phyloP scores from a whole-genome alignment of 352 stramenopile species.

The Phytophthora fragariaefolia region DNA sequence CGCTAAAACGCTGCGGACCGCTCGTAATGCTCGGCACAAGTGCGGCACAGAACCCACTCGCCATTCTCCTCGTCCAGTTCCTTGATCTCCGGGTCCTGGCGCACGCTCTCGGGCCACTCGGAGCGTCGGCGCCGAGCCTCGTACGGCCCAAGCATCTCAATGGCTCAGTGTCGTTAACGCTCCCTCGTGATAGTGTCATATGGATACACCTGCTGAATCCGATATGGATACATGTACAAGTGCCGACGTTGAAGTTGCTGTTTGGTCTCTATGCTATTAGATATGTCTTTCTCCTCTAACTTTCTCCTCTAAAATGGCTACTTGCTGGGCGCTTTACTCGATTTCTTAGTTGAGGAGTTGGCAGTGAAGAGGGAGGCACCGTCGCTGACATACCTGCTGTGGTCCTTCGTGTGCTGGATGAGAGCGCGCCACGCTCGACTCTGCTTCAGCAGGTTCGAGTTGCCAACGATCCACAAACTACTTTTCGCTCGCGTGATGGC shows the following conservation, averaged over 20 bases:
- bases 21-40: conserved; percentile 63
- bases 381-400: conserved; percentile 52
- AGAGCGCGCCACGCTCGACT: conserved; percentile 71
- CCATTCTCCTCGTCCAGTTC: conserved; percentile 62
- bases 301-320: background rate
- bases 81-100: conserved; percentile 56
- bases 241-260: conserved; percentile 28
- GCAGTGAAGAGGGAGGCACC: conserved; percentile 21
- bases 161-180: background rate
- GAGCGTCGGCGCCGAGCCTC: conserved; percentile 57
- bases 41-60: conserved; percentile 74
- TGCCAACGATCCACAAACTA: conserved; percentile 91
- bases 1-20: conserved; percentile 30
- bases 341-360: conserved; percentile 14
- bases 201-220: conserved; percentile 7
- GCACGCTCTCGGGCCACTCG: conserved; percentile 62
- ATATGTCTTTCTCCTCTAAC: background rate
- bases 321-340: conserved; percentile 16
- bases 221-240: conserved; percentile 20
- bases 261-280: conserved; percentile 17
- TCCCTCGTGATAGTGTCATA: conserved; percentile 15
- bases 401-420: conserved; percentile 70
- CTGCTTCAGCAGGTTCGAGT: conserved; percentile 72
- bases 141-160: conserved; percentile 35
- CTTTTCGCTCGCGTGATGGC: conserved; percentile 97